Evolutionary conservation across 1,284 basidiomycete genomes (phyloP).

Genomic region (Ceratobasidium sp.): DNA sequence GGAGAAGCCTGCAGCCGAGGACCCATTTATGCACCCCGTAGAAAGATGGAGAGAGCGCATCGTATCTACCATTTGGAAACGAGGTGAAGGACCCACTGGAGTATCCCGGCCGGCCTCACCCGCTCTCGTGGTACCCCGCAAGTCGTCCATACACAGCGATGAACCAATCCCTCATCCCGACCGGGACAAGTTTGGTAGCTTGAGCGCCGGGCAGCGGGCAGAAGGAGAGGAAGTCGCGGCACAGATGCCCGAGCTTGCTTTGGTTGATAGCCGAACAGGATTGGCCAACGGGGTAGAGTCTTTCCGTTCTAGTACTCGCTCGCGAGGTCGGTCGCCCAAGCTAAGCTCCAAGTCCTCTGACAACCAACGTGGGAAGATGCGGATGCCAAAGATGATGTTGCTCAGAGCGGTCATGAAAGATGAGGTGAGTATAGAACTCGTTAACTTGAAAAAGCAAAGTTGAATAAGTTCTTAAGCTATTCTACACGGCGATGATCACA

Average conservation of each 20-base stretch:
- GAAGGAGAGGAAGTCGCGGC: conserved; percentile 28
- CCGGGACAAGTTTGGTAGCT: conserved; percentile 15
- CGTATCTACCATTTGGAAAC: conserved; percentile 30
- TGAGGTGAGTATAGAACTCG: conserved; percentile 61
- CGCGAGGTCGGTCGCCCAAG: conserved; percentile 51
- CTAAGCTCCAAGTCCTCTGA: conserved; percentile 59
- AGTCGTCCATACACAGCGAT: conserved; percentile 46
- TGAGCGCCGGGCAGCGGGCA: conserved; percentile 1
- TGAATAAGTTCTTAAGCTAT: conserved; percentile 58
- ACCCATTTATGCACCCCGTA: conserved; percentile 13
- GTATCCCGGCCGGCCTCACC: conserved; percentile 16
- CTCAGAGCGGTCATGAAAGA: conserved; percentile 70
- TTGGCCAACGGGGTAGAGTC: conserved; percentile 31
- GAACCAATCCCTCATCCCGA: conserved; percentile 44
- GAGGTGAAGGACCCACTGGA: conserved; percentile 13
- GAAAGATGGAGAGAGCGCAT: conserved; percentile 36
- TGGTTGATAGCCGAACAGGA: conserved; percentile 42
- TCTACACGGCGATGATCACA: conserved; percentile 70
- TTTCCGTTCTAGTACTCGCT: conserved; percentile 44
- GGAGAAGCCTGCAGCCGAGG: not conserved
- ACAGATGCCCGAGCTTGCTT: conserved; percentile 29
- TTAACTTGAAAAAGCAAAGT: conserved; percentile 18
- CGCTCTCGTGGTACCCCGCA: conserved; percentile 7
- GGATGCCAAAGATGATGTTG: conserved; percentile 66
- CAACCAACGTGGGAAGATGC: conserved; percentile 59